Evolutionary conservation across 108 stramenopile genomes (phyloP).

Genomic region (Nitzschia putrida): DNA sequence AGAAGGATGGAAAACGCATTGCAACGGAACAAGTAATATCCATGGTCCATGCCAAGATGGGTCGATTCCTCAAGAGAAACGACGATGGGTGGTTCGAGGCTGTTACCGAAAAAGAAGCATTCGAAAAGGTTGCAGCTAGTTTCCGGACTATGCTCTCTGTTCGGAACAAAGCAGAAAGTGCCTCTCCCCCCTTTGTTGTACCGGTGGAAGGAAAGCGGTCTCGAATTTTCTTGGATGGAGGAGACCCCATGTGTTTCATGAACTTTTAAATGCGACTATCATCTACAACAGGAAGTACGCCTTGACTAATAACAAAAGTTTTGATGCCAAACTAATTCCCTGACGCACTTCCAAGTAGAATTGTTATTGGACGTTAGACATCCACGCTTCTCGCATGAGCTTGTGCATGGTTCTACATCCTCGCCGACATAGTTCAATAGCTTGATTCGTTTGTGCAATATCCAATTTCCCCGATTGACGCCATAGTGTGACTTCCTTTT

Average conservation of each 20-base stretch:
- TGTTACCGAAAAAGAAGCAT: neutral
- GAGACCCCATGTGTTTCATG: neutral
- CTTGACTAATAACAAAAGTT: too few species aligned
- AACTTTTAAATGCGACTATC: neutral
- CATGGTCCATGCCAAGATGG: neutral
- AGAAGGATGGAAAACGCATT: constrained; percentile 1
- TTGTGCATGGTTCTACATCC: constrained; percentile 79
- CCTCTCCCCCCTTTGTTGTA: neutral
- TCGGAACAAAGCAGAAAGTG: neutral
- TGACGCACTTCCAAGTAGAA: too few species aligned
- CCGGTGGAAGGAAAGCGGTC: constrained; percentile 3
- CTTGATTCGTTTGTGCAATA: constrained; percentile 46
- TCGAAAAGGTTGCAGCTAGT: neutral
- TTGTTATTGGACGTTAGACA: constrained; percentile 2
- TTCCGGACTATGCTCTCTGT: neutral
- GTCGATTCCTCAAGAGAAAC: constrained; percentile 12
- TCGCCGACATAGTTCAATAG: constrained; percentile 73
- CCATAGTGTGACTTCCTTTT: constrained; percentile 81
- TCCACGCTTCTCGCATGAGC: constrained; percentile 69
- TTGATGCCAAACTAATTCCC: too few species aligned
- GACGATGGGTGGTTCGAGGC: constrained; percentile 19
- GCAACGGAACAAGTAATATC: neutral
- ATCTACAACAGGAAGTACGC: too few species aligned
- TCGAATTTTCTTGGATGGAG: constrained; percentile 1
- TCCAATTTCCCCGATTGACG: constrained; percentile 67